These are phyloP conservation scores for Ballota nigra DNA, from an alignment of 257 asterid species.

Conservation along the genomic window DNA sequence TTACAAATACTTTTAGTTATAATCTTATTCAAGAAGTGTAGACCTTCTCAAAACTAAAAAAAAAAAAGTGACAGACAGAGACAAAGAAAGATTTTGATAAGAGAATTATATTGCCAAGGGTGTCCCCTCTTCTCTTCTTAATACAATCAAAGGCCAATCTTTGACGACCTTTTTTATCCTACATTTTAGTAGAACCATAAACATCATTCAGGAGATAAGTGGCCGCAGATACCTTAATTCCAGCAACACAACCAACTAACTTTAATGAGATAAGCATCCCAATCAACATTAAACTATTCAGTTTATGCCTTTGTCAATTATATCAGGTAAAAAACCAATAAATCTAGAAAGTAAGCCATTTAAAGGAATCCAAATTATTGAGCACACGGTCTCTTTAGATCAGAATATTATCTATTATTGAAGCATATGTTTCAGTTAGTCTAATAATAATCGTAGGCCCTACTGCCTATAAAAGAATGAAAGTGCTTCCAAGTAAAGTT, in stretches of 20 bases:
- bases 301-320: not conserved
- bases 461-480: not conserved
- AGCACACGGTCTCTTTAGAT: constrained; percentile 3
- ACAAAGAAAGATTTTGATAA: not conserved
- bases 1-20: not conserved
- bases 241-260: not conserved
- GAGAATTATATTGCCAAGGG: not conserved
- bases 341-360: not conserved
- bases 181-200: not conserved
- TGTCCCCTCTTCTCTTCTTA: not conserved
- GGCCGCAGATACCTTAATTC: not conserved
- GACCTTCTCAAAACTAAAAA: not conserved
- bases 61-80: not conserved
- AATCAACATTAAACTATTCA: not conserved
- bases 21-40: not conserved
- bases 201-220: not conserved
- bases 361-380: not conserved
- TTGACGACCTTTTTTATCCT: not conserved
- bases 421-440: not conserved
- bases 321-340: not conserved
- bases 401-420: not conserved
- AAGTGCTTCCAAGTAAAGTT: not conserved
- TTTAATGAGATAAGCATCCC: not conserved
- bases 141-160: not conserved
- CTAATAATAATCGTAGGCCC: not conserved